phyloP scores from a whole-genome alignment of 768 basidiomycete species.

The Boletus patriciae region DNA sequence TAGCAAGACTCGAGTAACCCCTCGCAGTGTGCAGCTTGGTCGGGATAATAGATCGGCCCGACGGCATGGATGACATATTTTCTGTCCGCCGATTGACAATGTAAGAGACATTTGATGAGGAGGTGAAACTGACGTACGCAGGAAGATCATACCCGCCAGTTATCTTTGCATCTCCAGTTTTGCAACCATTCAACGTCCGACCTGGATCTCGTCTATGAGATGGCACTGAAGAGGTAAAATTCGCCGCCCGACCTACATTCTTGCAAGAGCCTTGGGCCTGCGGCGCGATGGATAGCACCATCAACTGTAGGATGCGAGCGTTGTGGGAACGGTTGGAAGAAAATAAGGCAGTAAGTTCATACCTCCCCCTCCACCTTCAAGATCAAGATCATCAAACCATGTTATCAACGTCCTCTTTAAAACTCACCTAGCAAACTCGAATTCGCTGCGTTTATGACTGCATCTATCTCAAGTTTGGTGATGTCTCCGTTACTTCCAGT shows the following conservation, averaged over 20 bases:
- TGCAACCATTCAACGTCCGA: constrained; percentile 61
- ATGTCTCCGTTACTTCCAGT: constrained; percentile 72
- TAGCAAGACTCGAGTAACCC: constrained; percentile 69
- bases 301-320: constrained; percentile 51
- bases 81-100: constrained; percentile 35
- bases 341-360: constrained; percentile 17
- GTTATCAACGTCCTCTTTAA: background rate
- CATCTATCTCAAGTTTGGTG: constrained; percentile 65
- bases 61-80: constrained; percentile 79
- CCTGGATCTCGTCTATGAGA: constrained; percentile 54
- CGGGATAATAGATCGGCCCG: constrained; percentile 60
- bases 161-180: constrained; percentile 75
- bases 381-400: background rate
- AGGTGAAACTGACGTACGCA: constrained; percentile 50
- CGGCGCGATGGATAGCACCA: constrained; percentile 77
- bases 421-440: constrained; percentile 59
- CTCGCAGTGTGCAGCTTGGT: constrained; percentile 45
- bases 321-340: background rate
- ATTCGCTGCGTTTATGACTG: constrained; percentile 85
- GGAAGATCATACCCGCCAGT: constrained; percentile 76
- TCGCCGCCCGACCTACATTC: constrained; percentile 56
- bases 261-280: constrained; percentile 59
- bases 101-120: background rate
- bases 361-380: constrained; percentile 79
- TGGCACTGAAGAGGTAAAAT: background rate